Evolutionary conservation across 163 green algal genomes (phyloP), one percentile per base, ranked within the genome.

Genomic region (Chlamydomonas reinhardtii): DNA sequence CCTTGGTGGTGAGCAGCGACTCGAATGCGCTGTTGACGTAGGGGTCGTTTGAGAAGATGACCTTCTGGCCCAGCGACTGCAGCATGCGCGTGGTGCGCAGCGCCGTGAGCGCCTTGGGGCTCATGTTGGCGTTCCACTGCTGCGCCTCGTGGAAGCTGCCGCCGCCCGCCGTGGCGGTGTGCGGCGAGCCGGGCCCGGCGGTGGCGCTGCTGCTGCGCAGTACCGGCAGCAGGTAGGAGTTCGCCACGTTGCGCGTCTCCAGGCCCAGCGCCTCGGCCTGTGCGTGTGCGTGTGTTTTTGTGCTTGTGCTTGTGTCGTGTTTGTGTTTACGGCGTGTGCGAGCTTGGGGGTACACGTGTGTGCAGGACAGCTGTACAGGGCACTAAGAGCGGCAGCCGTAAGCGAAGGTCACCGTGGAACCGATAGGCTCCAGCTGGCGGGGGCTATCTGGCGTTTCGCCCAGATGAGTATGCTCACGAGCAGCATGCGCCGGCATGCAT

Each of bases 11-110:
- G 62, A 88, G 62, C 32, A 91, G 68, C 22, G 78, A 88, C 69
- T 91, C 88, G 22, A 91, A 82, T 43, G 84, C 88, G n/a, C 70
- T 82, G 35, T 91, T 82, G 32, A 91, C 74, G 78, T 91, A 91
- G 35, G 88, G 83, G 66, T 74, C 76, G 73, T 82, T 88, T 35
- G 88, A 91, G 74, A 83, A 88, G 73, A 91, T 91, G 78, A 86
- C 88, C 65, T 82, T 84, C 24, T 82, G 76, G 32, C 88, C 88
- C 20, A 91, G 83, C 4, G 65, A 71, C 29, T 89, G 73, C 24
- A 91, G 73, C 66, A 81, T 88, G 25, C 62, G 68, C 24, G 83
- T 91, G n/a, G 83, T 89, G 37, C 83, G 83, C 43, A 90, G 17
- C 9, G 77, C 71, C 31, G 83, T 64, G 4, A 91, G 65, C 14